A percentile compares a stretch with the other conserved stretches of the same genome.
Evolutionary conservation across 78 protist species (phyloP).

Genomic region (Speleostelium caveatum): DNA sequence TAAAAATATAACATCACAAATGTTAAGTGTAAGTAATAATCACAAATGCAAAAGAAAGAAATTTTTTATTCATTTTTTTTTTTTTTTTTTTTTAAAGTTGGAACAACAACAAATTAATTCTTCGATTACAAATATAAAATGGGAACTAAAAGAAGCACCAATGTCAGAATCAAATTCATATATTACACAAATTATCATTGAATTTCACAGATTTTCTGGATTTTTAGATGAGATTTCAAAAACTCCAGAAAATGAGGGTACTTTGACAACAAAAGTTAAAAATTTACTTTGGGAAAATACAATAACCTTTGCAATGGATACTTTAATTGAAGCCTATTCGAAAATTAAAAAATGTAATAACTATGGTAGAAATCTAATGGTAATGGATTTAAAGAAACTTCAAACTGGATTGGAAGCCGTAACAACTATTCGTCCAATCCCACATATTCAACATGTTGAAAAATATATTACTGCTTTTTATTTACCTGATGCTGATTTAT

Average conservation of each 20-base stretch:
- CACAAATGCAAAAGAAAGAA: no score
- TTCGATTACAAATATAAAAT: constrained; percentile 7
- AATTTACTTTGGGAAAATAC: constrained; percentile 72
- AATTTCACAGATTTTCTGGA: constrained; percentile 60
- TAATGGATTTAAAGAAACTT: constrained; percentile 66
- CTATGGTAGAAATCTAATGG: constrained; percentile 65
- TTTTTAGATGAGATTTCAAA: constrained; percentile 33
- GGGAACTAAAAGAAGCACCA: constrained; percentile 77
- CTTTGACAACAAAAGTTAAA: constrained; percentile 42
- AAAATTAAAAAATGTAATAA: constrained; percentile 57
- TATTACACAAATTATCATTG: constrained; percentile 27
- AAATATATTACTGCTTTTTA: constrained; percentile 61
- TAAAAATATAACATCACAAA: constrained; percentile 59
- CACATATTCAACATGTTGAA: constrained; percentile 71
- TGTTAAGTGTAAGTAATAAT: constrained; percentile 14
- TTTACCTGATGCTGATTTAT: constrained; percentile 42
- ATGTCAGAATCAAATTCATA: constrained; percentile 44
- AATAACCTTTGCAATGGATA: constrained; percentile 44
- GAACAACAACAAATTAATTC: neutral
- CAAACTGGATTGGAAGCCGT: constrained; percentile 30
- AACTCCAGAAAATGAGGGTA: no score
- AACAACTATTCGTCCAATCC: constrained; percentile 55
- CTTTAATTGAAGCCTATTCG: constrained; percentile 43
- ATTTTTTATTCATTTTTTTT: neutral
- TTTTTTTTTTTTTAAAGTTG: neutral